Conservation (phyloP, 225 moss, liverwort and hornwort genomes). For the Anthoceros angustus region DNA sequence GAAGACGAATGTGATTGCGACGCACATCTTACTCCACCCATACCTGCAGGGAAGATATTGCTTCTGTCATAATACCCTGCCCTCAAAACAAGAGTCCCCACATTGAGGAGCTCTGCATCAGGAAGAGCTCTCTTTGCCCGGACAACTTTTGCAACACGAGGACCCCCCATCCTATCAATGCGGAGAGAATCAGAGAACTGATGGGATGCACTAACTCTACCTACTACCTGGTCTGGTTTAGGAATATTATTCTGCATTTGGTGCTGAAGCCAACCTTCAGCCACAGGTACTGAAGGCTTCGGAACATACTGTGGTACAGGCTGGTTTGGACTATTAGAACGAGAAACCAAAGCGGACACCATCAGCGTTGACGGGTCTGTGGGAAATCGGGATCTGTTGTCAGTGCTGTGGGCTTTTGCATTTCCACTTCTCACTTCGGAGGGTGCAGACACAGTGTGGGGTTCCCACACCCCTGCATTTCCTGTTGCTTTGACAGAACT, state of each 20-base stretch:
- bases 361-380: background rate
- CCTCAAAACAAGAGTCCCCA: conserved; percentile 41
- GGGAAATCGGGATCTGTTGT: background rate
- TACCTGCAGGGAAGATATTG: conserved; percentile 78
- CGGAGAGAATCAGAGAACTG: background rate
- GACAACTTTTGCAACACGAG: conserved; percentile 7
- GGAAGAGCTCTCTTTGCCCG: conserved; percentile 6
- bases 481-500: background rate
- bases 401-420: background rate
- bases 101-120: conserved; percentile 45
- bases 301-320: background rate
- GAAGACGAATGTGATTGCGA: background rate
- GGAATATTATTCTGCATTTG: background rate
- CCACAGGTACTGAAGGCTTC: background rate
- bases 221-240: background rate
- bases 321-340: background rate
- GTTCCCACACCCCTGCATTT: background rate
- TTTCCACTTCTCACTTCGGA: background rate
- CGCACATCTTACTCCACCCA: background rate
- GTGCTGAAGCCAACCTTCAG: background rate
- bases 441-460: background rate
- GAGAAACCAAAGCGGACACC: background rate
- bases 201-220: background rate
- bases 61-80: conserved; percentile 57
- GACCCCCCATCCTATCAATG: conserved; percentile 15